Evolutionary conservation across 164 flowering plant species (phyloP).

Genomic region (Chloranthus sessilifolius): DNA sequence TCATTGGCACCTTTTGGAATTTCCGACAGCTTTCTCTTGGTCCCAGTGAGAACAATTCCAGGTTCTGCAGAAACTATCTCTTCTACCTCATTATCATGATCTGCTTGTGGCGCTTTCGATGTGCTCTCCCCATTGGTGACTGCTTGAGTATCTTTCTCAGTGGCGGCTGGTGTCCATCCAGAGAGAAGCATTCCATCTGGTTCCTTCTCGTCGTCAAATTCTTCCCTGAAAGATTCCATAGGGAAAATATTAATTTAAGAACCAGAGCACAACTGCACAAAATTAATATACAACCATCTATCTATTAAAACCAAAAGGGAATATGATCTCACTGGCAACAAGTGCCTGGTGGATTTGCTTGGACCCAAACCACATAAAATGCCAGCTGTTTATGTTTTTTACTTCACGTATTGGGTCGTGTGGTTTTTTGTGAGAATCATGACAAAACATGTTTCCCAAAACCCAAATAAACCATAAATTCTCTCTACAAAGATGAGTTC

Average conservation of each 20-base stretch:
- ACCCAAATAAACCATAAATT: too few species aligned
- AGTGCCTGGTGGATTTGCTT: too few species aligned
- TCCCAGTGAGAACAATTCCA: conserved; percentile 22
- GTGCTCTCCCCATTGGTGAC: conserved; percentile 45
- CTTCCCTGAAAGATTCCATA: conserved; percentile 46
- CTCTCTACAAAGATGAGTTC: too few species aligned
- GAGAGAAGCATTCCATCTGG: conserved; percentile 91
- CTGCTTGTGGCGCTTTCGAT: conserved; percentile 29
- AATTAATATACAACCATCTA: too few species aligned
- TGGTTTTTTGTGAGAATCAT: too few species aligned
- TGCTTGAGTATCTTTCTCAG: conserved; percentile 28
- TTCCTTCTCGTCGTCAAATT: conserved; percentile 91
- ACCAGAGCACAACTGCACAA: too few species aligned
- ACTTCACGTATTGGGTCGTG: too few species aligned
- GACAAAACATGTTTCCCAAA: too few species aligned
- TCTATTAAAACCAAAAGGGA: too few species aligned
- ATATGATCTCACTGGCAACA: too few species aligned
- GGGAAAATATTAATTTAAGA: background rate
- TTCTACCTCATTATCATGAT: conserved; percentile 26
- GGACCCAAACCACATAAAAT: too few species aligned
- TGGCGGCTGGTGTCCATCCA: conserved; percentile 66
- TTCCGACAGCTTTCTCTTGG: conserved; percentile 61
- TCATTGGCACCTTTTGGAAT: conserved; percentile 15
- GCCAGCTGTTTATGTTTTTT: too few species aligned
- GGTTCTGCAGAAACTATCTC: conserved; percentile 22